Conservation (phyloP, 2,329 filamentous ascomycete genomes). For the Penicillium corylophilum region DNA sequence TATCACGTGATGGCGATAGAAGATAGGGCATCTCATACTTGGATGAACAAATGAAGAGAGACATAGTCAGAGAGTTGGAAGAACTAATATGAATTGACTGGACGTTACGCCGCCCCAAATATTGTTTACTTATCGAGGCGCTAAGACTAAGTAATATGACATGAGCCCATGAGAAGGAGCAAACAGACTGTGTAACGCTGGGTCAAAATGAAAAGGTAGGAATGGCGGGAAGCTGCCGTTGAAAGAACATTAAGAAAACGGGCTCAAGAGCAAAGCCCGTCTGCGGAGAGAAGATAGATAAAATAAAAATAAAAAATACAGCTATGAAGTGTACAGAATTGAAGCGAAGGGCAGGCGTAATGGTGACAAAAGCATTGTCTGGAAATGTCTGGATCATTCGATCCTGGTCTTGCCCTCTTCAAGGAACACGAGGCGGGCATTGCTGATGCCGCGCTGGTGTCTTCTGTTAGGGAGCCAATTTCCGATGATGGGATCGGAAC, state of each 20-base stretch:
- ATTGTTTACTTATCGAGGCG: conserved; percentile 8
- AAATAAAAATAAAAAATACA: conserved; percentile 20
- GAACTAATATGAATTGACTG: neutral
- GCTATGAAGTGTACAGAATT: conserved; percentile 17
- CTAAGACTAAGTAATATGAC: neutral
- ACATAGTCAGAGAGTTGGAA: neutral
- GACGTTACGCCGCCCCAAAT: conserved; percentile 2
- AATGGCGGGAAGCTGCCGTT: neutral
- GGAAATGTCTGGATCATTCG: conserved; percentile 50
- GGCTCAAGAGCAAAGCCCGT: neutral
- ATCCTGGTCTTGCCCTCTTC: conserved; percentile 99
- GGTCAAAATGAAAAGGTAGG: conserved; percentile 5
- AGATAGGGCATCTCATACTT: neutral
- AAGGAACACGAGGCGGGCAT: conserved; percentile 75
- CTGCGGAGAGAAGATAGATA: conserved; percentile 2
- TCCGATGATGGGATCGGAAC: conserved; percentile 79
- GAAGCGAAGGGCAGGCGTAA: conserved; percentile 1
- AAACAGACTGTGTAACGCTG: conserved; percentile 1
- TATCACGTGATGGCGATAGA: conserved; percentile 19
- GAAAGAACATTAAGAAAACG: conserved; percentile 9
- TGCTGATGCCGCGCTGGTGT: conserved; percentile 82
- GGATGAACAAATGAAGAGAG: neutral
- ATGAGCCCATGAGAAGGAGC: neutral
- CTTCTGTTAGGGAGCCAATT: conserved; percentile 60
- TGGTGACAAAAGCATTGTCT: neutral